Evolutionary conservation across 495 filamentous ascomycete genomes (phyloP).

Genomic region (Podospora comata): DNA sequence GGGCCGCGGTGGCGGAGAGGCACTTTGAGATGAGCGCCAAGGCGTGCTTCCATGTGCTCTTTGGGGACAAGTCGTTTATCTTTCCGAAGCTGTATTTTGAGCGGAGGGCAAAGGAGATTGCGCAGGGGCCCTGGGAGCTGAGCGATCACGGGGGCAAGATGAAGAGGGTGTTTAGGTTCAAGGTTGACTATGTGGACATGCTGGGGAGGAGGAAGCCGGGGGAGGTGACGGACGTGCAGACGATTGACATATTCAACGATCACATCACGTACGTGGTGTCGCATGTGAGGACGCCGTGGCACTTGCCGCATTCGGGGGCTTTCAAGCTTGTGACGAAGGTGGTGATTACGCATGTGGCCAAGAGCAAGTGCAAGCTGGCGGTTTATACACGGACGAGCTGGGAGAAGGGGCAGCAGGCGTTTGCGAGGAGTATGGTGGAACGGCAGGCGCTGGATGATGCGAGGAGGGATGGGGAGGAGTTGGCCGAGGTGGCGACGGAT

Average conservation of each 20-base stretch:
- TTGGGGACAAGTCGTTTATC: constrained; percentile 90
- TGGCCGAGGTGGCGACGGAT: constrained; percentile 80
- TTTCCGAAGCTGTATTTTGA: constrained; percentile 91
- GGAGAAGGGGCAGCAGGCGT: constrained; percentile 59
- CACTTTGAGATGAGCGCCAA: constrained; percentile 86
- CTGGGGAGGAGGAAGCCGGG: constrained; percentile 58
- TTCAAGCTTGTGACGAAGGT: constrained; percentile 88
- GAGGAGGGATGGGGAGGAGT: constrained; percentile 76
- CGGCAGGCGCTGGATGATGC: constrained; percentile 77
- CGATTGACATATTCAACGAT: constrained; percentile 88
- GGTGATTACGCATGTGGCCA: constrained; percentile 88
- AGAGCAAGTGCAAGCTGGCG: constrained; percentile 86
- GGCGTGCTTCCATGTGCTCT: constrained; percentile 90
- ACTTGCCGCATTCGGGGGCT: constrained; percentile 72
- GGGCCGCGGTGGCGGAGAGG: constrained; percentile 64
- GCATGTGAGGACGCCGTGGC: constrained; percentile 84
- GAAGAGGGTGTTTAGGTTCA: constrained; percentile 75
- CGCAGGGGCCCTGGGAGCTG: constrained; percentile 81
- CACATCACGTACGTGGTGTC: constrained; percentile 94
- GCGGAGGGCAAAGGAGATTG: constrained; percentile 70
- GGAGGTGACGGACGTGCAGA: constrained; percentile 76
- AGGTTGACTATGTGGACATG: constrained; percentile 63
- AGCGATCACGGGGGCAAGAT: constrained; percentile 61
- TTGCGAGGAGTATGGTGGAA: constrained; percentile 71
- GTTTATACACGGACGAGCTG: constrained; percentile 86